phyloP scores from a whole-genome alignment of 228 moss, liverwort and hornwort species.

The Sphagnum magellanicum region DNA sequence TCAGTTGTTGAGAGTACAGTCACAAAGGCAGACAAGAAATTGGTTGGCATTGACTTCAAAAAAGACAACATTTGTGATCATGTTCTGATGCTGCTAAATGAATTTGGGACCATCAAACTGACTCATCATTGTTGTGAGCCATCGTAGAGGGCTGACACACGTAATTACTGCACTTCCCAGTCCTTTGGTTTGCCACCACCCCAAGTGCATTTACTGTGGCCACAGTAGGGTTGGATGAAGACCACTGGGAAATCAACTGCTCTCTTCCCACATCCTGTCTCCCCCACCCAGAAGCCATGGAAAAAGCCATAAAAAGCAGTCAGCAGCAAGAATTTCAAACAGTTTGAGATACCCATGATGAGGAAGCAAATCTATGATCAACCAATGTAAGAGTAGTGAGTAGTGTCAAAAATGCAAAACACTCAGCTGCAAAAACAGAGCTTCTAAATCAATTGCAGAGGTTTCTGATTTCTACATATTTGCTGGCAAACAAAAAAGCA shows the following conservation, averaged over 20 bases:
- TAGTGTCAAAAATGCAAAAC: too few species aligned
- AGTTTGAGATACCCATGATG: too few species aligned
- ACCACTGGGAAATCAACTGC: slow-evolving; percentile 65
- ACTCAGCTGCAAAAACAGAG: too few species aligned
- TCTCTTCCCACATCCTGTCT: slow-evolving; percentile 72
- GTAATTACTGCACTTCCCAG: slow-evolving; percentile 73
- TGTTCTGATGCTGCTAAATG: neutral
- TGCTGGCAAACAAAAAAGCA: too few species aligned
- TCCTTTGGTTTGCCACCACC: slow-evolving; percentile 61
- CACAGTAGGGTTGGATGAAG: slow-evolving; percentile 63
- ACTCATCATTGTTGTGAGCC: slow-evolving; percentile 79
- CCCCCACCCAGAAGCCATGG: neutral
- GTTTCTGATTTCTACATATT: too few species aligned
- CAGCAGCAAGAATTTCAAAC: too few species aligned
- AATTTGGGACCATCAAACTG: neutral
- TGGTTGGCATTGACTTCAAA: neutral
- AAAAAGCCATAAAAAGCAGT: neutral
- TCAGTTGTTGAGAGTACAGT: too few species aligned
- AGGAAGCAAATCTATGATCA: too few species aligned
- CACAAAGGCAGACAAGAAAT: neutral
- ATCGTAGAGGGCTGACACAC: slow-evolving; percentile 65
- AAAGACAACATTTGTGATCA: neutral
- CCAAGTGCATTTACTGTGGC: slow-evolving; percentile 68
- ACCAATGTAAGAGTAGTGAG: too few species aligned
- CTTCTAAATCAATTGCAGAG: too few species aligned